Percentiles rank a stretch among this genome's conserved stretches.
phyloP scores from a whole-genome alignment of 805 yeast genomes.

The Jamesozyma spencerorum region DNA sequence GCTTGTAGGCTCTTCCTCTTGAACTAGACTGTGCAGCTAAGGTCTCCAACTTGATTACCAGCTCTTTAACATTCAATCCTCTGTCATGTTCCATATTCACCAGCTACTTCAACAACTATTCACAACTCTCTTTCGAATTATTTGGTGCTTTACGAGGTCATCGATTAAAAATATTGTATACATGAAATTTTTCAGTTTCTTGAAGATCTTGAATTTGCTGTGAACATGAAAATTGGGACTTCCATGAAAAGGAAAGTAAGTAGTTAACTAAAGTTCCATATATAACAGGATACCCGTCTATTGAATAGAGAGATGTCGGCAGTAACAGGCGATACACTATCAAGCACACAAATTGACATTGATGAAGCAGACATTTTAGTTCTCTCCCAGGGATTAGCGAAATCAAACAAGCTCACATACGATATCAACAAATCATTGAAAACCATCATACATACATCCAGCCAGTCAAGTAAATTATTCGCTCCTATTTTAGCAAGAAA shows the following conservation, averaged over 20 bases:
- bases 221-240: too few species aligned
- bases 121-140: too few species aligned
- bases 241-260: too few species aligned
- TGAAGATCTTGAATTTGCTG: too few species aligned
- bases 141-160: not conserved
- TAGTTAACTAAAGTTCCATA: too few species aligned
- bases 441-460: constrained; percentile 32
- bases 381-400: constrained; percentile 59
- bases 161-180: not conserved
- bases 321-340: too few species aligned
- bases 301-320: too few species aligned
- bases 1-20: constrained; percentile 29
- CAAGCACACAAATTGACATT: constrained; percentile 35
- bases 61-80: not conserved
- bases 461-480: constrained; percentile 37
- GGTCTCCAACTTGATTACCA: constrained; percentile 16
- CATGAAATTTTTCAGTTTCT: too few species aligned
- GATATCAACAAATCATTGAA: constrained; percentile 48
- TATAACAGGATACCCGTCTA: too few species aligned
- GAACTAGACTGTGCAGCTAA: constrained; percentile 13
- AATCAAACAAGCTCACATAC: constrained; percentile 46
- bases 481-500: constrained; percentile 64
- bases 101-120: too few species aligned
- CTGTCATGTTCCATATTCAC: too few species aligned
- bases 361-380: constrained; percentile 82